phyloP scores from a whole-genome alignment of 768 basidiomycete species.

The Lactarius akahatsu region DNA sequence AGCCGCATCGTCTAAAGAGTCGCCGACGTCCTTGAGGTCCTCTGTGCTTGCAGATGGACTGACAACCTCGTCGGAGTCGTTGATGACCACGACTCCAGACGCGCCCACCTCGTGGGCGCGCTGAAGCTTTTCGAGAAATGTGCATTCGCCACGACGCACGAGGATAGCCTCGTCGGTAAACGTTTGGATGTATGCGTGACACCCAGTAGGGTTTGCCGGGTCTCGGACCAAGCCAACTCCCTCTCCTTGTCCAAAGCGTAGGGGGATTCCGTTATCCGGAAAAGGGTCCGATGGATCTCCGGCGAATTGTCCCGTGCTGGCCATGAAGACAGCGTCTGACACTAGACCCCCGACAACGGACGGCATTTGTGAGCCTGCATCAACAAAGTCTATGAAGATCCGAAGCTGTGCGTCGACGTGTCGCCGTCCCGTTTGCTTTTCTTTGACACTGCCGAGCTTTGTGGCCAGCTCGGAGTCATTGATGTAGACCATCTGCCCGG shows the following conservation, averaged over 20 bases:
- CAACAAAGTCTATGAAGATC: slow-evolving; percentile 53
- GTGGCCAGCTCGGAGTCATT: slow-evolving; percentile 58
- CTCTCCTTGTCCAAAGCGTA: slow-evolving; percentile 49
- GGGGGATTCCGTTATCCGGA: slow-evolving; percentile 31
- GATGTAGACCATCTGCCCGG: slow-evolving; percentile 80
- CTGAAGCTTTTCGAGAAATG: slow-evolving; percentile 82
- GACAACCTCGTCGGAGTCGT: slow-evolving; percentile 55
- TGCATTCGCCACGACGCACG: slow-evolving; percentile 76
- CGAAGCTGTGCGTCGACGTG: slow-evolving; percentile 55
- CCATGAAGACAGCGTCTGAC: slow-evolving; percentile 53
- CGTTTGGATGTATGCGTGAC: slow-evolving; percentile 49
- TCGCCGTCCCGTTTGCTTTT: slow-evolving; percentile 30
- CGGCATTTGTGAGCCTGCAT: slow-evolving; percentile 46
- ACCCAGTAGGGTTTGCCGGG: slow-evolving; percentile 55
- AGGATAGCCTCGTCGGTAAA: slow-evolving; percentile 58
- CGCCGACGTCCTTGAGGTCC: slow-evolving; percentile 57
- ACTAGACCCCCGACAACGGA: slow-evolving; percentile 40
- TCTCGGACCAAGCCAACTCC: slow-evolving; percentile 60
- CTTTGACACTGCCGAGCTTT: slow-evolving; percentile 33
- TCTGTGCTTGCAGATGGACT: slow-evolving; percentile 63
- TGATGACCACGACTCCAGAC: slow-evolving; percentile 74
- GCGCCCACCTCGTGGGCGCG: slow-evolving; percentile 69
- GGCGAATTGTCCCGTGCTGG: slow-evolving; percentile 70
- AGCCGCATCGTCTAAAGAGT: slow-evolving; percentile 52
- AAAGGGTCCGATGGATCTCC: slow-evolving; percentile 49